phyloP scores from a whole-genome alignment of 352 stramenopile species.

The Globisporangium nodosum region DNA sequence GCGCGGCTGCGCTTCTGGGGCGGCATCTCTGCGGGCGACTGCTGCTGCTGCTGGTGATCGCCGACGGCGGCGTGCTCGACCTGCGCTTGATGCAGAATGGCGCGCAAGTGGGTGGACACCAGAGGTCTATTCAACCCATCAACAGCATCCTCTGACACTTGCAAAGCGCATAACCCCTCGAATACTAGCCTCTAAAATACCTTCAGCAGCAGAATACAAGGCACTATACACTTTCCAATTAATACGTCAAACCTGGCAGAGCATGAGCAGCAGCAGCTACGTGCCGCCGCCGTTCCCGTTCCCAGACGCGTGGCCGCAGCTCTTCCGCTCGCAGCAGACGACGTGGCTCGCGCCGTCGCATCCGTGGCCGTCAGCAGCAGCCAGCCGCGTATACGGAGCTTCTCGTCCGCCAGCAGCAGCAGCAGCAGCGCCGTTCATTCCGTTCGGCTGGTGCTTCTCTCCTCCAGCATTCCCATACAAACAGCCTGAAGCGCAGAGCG shows the following conservation, averaged over 20 bases:
- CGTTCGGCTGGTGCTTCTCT: not conserved
- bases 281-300: conserved; percentile 80
- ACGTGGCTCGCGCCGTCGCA: conserved; percentile 30
- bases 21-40: conserved; percentile 15
- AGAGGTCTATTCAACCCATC: too few species aligned
- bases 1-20: conserved; percentile 28
- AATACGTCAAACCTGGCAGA: not conserved
- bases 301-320: conserved; percentile 47
- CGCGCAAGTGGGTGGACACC: not conserved
- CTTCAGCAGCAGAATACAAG: not conserved
- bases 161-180: not conserved
- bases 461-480: not conserved
- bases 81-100: not conserved
- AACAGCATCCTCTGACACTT: conserved; percentile 6
- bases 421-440: not conserved
- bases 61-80: not conserved
- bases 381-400: too few species aligned
- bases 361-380: not conserved
- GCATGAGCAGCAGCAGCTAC: conserved; percentile 28
- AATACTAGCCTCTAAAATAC: not conserved
- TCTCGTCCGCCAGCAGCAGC: not conserved
- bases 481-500: not conserved
- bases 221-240: not conserved
- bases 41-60: not conserved
- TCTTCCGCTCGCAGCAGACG: conserved; percentile 35